A percentile compares a stretch with the other conserved stretches of the same genome.
Evolutionary conservation across 1,284 basidiomycete species (phyloP).

Genomic region (Puccinia triticina): DNA sequence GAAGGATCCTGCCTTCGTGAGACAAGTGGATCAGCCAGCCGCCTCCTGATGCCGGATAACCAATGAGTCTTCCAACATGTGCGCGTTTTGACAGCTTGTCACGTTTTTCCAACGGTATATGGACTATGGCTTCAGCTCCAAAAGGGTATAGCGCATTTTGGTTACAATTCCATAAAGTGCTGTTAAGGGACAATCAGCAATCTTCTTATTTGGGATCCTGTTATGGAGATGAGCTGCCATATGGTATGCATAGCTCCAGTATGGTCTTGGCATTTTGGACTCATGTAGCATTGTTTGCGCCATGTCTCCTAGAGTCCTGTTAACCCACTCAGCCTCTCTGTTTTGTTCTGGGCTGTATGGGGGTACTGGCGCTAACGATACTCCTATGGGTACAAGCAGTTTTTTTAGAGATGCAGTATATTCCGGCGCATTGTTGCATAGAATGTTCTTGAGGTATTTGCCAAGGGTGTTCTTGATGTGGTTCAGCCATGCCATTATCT

Average conservation of each 20-base stretch:
- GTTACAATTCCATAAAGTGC: background rate
- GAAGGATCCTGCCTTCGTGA: background rate
- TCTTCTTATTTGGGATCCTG: background rate
- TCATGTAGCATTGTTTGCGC: too few species aligned
- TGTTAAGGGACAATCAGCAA: background rate
- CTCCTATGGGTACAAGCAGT: background rate
- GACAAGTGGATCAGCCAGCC: too few species aligned
- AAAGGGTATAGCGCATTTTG: background rate
- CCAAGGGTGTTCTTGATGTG: background rate
- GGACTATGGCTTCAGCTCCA: background rate
- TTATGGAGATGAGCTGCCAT: slow-evolving; percentile 3
- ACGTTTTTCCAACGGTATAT: background rate
- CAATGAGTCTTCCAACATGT: background rate
- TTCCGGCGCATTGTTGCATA: slow-evolving; percentile 12
- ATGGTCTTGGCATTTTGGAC: background rate
- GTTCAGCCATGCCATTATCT: background rate
- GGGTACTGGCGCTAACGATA: background rate
- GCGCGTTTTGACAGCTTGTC: background rate
- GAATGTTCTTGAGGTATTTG: background rate
- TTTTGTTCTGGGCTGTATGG: slow-evolving; percentile 34
- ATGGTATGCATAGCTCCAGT: background rate
- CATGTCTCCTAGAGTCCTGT: slow-evolving; percentile 21
- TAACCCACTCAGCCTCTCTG: slow-evolving; percentile 7
- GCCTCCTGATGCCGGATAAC: too few species aligned
- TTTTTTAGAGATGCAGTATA: background rate